Conservation (phyloP, 2,329 filamentous ascomycete species). For the Aspergillus ruber region DNA sequence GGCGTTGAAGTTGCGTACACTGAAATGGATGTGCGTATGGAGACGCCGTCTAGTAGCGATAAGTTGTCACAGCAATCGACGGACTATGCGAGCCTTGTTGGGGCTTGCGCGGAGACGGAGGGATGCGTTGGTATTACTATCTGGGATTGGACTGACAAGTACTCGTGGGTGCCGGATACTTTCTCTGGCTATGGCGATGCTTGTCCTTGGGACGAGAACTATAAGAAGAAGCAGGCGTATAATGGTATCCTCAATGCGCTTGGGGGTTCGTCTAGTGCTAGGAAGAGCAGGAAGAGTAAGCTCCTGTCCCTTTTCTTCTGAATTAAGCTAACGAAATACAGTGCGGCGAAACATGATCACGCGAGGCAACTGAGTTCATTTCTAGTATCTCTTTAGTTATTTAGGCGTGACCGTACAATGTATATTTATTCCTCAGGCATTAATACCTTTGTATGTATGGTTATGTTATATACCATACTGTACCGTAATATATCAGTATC, state of each 20-base stretch:
- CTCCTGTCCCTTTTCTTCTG: neutral
- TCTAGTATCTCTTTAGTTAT: neutral
- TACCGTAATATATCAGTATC: neutral
- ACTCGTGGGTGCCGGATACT: conserved; percentile 40
- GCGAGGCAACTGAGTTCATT: neutral
- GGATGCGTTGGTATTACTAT: conserved; percentile 32
- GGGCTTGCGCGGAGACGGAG: conserved; percentile 23
- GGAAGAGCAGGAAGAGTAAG: neutral
- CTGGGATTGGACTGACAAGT: conserved; percentile 41
- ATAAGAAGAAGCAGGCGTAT: conserved; percentile 44
- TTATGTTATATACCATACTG: neutral
- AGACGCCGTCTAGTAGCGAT: conserved; percentile 19
- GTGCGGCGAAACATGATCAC: neutral
- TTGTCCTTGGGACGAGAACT: conserved; percentile 42
- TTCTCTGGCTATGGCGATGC: conserved; percentile 40
- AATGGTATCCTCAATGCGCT: conserved; percentile 25
- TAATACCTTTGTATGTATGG: neutral
- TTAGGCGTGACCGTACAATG: neutral
- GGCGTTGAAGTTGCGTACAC: conserved; percentile 38
- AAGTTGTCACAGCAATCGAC: conserved; percentile 24
- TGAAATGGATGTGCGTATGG: conserved; percentile 47
- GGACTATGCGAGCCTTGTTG: conserved; percentile 25
- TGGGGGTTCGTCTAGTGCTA: conserved; percentile 9
- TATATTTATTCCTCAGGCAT: neutral
- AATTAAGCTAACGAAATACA: neutral